phyloP scores from a whole-genome alignment of 2,329 filamentous ascomycete genomes.

The Colletotrichum chlorophyti region DNA sequence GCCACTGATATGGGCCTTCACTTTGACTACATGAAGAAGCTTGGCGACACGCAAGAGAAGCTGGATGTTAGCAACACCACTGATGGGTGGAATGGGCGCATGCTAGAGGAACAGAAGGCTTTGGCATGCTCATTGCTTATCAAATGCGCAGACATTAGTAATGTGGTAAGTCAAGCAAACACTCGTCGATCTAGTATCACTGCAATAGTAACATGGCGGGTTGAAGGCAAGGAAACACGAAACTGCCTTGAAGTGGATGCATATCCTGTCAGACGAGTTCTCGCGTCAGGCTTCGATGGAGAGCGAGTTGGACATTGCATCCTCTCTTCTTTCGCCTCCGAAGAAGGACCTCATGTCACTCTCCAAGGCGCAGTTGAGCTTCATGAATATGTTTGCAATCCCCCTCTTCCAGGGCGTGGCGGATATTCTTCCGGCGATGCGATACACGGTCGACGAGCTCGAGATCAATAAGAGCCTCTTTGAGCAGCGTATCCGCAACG shows the following conservation, averaged over 20 bases:
- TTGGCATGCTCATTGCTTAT: slow-evolving; percentile 91
- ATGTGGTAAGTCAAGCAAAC: slow-evolving; percentile 73
- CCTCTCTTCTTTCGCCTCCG: slow-evolving; percentile 84
- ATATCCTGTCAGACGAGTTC: slow-evolving; percentile 94
- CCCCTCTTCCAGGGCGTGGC: slow-evolving; percentile 90
- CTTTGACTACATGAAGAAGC: slow-evolving; percentile 93
- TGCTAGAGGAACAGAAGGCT: slow-evolving; percentile 77
- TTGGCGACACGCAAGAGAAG: slow-evolving; percentile 82
- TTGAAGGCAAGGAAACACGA: slow-evolving; percentile 81
- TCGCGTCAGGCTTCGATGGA: slow-evolving; percentile 94
- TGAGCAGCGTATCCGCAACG: slow-evolving; percentile 69
- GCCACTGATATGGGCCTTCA: slow-evolving; percentile 98
- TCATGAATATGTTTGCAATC: slow-evolving; percentile 95
- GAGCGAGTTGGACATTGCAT: slow-evolving; percentile 82
- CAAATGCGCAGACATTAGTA: slow-evolving; percentile 98
- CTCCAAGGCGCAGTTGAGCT: slow-evolving; percentile 87
- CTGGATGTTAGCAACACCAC: slow-evolving; percentile 70
- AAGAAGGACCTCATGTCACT: slow-evolving; percentile 84
- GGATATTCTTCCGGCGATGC: slow-evolving; percentile 84
- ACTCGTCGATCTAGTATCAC: neutral
- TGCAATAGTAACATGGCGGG: slow-evolving; percentile 30
- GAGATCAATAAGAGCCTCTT: slow-evolving; percentile 78
- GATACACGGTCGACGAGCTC: slow-evolving; percentile 84
- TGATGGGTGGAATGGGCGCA: slow-evolving; percentile 79
- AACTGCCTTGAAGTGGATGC: slow-evolving; percentile 87